Evolutionary conservation across 306 rosid genomes (phyloP), one percentile per base, ranked within the genome.

Genomic region (Hylodesmum podocarpum): DNA sequence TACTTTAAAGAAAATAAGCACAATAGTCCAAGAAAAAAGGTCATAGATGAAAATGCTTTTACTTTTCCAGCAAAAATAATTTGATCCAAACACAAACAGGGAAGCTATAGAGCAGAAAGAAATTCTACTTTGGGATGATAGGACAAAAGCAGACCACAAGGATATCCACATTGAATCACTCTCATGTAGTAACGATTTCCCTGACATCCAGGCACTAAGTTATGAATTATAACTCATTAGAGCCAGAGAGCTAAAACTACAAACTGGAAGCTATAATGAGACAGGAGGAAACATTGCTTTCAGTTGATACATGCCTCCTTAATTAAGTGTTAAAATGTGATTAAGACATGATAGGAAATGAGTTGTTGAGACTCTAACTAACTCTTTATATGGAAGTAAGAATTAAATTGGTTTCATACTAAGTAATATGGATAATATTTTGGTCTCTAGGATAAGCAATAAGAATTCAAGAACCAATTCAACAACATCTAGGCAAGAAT

Each of bases 131-230:
- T 39, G 19, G 39, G 47, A 18, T 67, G 37, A 21, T 46, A 51
- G 68, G 24, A 61, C 25, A 31, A 64, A 29, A 46, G 39, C 2
- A 24, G 28, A 57, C 22, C 27, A 68, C 50, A 68, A 22, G 22
- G 59, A 34, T 36, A 41, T 59, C 14, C 70, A 72, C 34, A 29
- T 15, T 37, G 54, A 43, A 69, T 46, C 57, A 61, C 25, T 55
- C 70, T 55, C 33, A 31, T 18, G 29, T 47, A n/a, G 44, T 39
- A 66, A 65, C 6, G 9, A 64, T 8, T 46, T 14, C 37, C 21
- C 67, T 47, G 43, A 46, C 51, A 78, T 46, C 28, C 33, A 16
- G 82, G 16, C 55, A 57, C 28, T 55, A 22, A 14, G 49, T 61
- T 16, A 41, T 61, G 29, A 47, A 4, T 47, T 3, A 8, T 29